These are phyloP conservation scores for Microcyclospora pomicola DNA, from an alignment of 2,329 filamentous ascomycete genomes.

Conservation along the genomic window DNA sequence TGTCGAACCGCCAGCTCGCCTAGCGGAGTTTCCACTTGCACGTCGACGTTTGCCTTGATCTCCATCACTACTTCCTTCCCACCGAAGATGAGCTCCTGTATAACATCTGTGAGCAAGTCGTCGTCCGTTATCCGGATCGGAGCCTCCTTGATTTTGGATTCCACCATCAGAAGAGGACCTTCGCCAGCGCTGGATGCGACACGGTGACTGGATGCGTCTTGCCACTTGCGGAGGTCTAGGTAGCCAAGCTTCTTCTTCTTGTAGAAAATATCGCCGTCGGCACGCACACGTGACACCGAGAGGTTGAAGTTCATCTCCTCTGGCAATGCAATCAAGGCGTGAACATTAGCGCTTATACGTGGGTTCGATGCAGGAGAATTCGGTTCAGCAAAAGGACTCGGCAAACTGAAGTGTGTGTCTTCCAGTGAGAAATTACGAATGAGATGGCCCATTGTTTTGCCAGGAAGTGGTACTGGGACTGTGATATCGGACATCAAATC, in stretches of 20 bases:
- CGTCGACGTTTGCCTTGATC: conserved; percentile 69
- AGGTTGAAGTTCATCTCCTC: conserved; percentile 77
- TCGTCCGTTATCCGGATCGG: conserved; percentile 73
- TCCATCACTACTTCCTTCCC: conserved; percentile 54
- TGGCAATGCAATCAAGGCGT: conserved; percentile 65
- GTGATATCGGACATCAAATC: conserved; percentile 70
- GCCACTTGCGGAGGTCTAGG: conserved; percentile 69
- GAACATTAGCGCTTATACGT: conserved; percentile 67
- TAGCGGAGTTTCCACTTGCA: conserved; percentile 66
- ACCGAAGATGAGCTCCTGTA: conserved; percentile 70
- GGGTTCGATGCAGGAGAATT: conserved; percentile 59
- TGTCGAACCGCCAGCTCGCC: conserved; percentile 68
- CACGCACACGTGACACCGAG: conserved; percentile 61
- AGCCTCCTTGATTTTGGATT: conserved; percentile 62
- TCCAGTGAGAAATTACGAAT: conserved; percentile 79
- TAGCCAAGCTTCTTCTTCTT: conserved; percentile 63
- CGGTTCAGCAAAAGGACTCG: conserved; percentile 65
- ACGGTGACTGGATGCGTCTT: conserved; percentile 66
- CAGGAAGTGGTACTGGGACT: conserved; percentile 72
- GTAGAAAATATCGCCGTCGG: conserved; percentile 70
- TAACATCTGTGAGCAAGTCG: conserved; percentile 62
- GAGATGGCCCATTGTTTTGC: conserved; percentile 64
- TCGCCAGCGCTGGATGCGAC: conserved; percentile 41
- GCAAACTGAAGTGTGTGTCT: conserved; percentile 74
- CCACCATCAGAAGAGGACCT: conserved; percentile 53